Base-by-base conservation (phyloP, 805 yeast species). In the Myxozyma vanderwaltii region DNA sequence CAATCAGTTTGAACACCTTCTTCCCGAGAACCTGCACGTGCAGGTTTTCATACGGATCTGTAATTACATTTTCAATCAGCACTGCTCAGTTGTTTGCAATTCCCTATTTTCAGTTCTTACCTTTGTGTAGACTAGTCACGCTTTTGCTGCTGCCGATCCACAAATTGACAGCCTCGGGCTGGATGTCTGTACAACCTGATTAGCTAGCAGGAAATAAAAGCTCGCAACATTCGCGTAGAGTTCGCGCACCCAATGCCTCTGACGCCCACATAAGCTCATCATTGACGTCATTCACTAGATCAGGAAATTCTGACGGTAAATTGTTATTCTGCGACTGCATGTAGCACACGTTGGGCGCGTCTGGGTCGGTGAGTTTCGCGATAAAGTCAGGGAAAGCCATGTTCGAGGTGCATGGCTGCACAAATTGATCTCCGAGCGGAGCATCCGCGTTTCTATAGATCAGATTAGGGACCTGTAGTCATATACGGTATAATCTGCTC, bases 311-410 rank as follows among this genome's bases (percentile, higher is more conserved):
- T 21, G 60, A 53, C 21, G 61, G 50, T 48, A 74, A 61, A 56
- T 75, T 75, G 43, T 70, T 71, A 56, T 75, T 74, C 56, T 75
- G 77, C 41, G 74, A 70, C 54, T 75, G 78, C 70, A 75, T 71
- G 64, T 75, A 75, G 57, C 67, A 39, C 23, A 57, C 67, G 17
- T 65, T 39, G 4, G 47, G 44, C 1, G 44, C 48, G 27, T 43
- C 56, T 12, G 53, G 50, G 17, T 59, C 56, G 13, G 47, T 31
- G 19, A 72, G 54, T 17, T 52, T 26, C 3, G 61, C 58, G 13
- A 72, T 43, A 35, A 75, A 67, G 48, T 67, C 65, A 0, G 51
- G 26, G 12, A 70, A 66, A 0, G 68, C 60, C 67, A 71, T 62
- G 1, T 53, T 50, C 8, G 54, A 51, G 1, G 66, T 55, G 53